Conservation (phyloP, 208 protist genomes). For the Leishmania guyanensis region DNA sequence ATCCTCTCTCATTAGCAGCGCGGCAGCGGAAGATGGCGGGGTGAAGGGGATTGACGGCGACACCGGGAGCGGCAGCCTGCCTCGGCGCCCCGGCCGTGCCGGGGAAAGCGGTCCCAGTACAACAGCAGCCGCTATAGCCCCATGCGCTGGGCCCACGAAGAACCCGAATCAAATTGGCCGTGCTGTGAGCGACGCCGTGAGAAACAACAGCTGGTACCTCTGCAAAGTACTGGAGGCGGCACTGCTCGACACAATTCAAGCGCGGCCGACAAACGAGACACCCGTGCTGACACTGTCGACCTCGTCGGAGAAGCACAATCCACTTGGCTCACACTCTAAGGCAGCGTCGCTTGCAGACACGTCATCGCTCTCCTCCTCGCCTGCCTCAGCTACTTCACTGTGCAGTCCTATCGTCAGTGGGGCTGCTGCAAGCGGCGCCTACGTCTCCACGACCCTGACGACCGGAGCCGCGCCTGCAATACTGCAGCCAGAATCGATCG, state of each 20-base stretch:
- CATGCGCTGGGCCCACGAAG: slow-evolving; percentile 4
- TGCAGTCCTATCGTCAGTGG: no score
- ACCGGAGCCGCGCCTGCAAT: neutral
- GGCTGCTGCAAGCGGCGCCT: neutral
- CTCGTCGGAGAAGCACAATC: neutral
- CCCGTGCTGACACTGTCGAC: neutral
- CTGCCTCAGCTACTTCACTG: slow-evolving; percentile 1
- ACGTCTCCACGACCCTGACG: slow-evolving; percentile 3
- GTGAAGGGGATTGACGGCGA: neutral
- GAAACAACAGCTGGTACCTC: slow-evolving; percentile 72
- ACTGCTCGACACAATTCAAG: slow-evolving; percentile 53
- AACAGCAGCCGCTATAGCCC: neutral
- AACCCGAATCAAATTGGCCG: slow-evolving; percentile 88
- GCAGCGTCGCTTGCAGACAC: neutral
- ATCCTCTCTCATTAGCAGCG: neutral
- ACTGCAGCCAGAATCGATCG: neutral
- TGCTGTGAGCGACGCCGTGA: slow-evolving; percentile 52
- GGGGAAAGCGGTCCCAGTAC: neutral
- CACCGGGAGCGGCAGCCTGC: neutral
- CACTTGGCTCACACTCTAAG: neutral
- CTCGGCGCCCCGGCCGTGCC: neutral
- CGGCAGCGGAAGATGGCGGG: neutral
- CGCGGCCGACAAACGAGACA: neutral
- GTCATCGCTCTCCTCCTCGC: slow-evolving; percentile 3
- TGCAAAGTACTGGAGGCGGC: slow-evolving; percentile 58